Base-by-base conservation (phyloP, 176 grass and related monocot species). In the Rhynchospora tenuis region DNA sequence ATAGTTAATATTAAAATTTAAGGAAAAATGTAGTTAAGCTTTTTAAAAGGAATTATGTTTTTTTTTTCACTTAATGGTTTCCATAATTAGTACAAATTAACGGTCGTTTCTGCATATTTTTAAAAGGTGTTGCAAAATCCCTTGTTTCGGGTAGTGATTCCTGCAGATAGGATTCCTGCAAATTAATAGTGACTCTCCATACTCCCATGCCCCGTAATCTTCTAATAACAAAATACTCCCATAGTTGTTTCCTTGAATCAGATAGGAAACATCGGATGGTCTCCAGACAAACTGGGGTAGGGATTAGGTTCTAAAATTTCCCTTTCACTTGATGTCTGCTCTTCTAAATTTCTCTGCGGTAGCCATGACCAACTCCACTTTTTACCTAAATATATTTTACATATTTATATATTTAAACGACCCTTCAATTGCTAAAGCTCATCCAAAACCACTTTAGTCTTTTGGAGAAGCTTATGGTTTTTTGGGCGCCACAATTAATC, bases 331-430 rank as follows among this genome's bases (percentile, higher is more conserved):
- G 60, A 86, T 78, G 55, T 63, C 46, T 56, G 84, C 71, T 67
- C 33, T 55, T 75, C 24, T 3, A 80, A 64, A 69, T 69, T 80
- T 86, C 74, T 55, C 48, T 67, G 44, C 17, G 83, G 72, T 78
- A 86, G 75, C 73, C 70, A 86, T 86, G 72, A 86, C 84, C 73
- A 86, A 86, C 84, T 78, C 84, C 73, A 86, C 84, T 86, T 86
- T 78, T 67, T 17, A 67, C 70, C 22, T 67, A 66, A 42, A 78
- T 77, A 64, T 59, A 80, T 29, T 28, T 19, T 64, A 46, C 11
- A 44, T 59, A 66, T 16, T 33, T 26, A 83, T 51, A 51, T 76
- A 74, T 76, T 29, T 55, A 55, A 28, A 77, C 26, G 50, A 77
- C 26, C 23, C 73, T 77, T 77, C 73, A 76, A 55, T 55, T 55